Evolutionary conservation across 192 early-diverging fungal species (phyloP), one percentile per base, ranked within the genome.

Genomic region (Fimicolochytrium jonesii): DNA sequence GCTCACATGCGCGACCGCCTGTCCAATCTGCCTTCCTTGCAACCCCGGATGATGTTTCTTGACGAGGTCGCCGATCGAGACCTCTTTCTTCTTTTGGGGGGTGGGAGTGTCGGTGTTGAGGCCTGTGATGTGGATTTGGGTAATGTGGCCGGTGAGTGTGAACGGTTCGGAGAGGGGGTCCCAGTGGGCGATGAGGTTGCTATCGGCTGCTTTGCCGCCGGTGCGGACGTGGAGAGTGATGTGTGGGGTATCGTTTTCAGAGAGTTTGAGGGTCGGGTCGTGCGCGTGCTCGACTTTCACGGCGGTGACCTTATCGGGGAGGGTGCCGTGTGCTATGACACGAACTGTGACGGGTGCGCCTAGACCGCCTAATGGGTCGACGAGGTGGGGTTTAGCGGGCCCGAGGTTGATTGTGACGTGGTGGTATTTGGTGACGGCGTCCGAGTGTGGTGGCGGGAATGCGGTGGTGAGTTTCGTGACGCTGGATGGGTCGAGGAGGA

Each of bases 361-460:
- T 4, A 74, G 13, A 13, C 72, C 72, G 1, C 72, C 72, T 43
- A 74, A 18, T 9, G 52, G 59, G 6, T 69, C 53, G 10, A 76
- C 33, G n/a, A 69, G 33, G 17, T 68, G 52, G 6, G 32, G 28
- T 22, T 44, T 30, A 5, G 70, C 61, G 5, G 64, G 50, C 3
- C 77, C 77, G 33, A 70, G 20, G 29, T 39, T 61, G 2, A 78
- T 43, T n/a, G 73, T 76, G 29, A 78, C 37, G 33, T 78, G 77
- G 34, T 78, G 31, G n/a, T 55, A 75, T 11, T 47, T 25, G 6
- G 47, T n/a, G 11, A 54, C 23, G 69, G 68, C 71, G 13, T 29
- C 35, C 3, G 43, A 22, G 0, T 23, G 34, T 23, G 76, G 72
- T 5, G 43, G 36, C n/a, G 59, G 63, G 28, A 64, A 58, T 6